Conservation (phyloP, 495 filamentous ascomycete species). For the Podospora didyma region DNA sequence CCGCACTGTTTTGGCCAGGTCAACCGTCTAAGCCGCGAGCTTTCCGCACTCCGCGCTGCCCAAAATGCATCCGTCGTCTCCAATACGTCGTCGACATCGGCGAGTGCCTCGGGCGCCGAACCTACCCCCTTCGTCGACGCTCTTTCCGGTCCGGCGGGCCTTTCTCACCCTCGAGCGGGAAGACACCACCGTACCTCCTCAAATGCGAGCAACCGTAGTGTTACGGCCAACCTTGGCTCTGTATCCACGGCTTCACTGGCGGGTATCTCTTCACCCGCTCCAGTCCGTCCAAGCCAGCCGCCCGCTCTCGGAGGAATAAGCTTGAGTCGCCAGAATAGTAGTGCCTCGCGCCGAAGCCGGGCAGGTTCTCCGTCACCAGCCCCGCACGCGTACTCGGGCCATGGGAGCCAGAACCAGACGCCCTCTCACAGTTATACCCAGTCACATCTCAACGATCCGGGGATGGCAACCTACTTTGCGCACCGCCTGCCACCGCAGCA, state of each 20-base stretch:
- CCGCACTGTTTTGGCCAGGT: constrained; percentile 49
- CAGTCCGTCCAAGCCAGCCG: constrained; percentile 27
- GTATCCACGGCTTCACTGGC: constrained; percentile 35
- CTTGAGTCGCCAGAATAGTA: constrained; percentile 43
- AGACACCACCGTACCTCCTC: constrained; percentile 43
- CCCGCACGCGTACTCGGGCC: not conserved
- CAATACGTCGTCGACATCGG: constrained; percentile 67
- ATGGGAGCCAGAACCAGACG: not conserved
- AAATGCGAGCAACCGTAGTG: constrained; percentile 53
- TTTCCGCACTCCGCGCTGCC: constrained; percentile 70
- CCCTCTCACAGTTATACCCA: constrained; percentile 14
- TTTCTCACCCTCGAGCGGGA: constrained; percentile 35
- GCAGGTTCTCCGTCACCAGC: constrained; percentile 36
- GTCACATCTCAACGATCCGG: constrained; percentile 18
- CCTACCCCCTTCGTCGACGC: constrained; percentile 29
- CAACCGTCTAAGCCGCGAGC: constrained; percentile 85
- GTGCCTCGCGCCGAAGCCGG: constrained; percentile 39
- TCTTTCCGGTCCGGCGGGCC: constrained; percentile 28
- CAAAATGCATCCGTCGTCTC: constrained; percentile 79
- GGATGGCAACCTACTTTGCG: constrained; percentile 29
- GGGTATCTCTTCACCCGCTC: constrained; percentile 29
- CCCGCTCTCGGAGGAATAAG: constrained; percentile 24
- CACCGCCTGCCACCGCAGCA: constrained; percentile 12
- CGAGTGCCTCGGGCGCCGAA: constrained; percentile 38
- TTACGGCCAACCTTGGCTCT: constrained; percentile 38